Evolutionary conservation across 257 asterid genomes (phyloP), one percentile per base, ranked within the genome.

Genomic region (Nicotiana otophora): DNA sequence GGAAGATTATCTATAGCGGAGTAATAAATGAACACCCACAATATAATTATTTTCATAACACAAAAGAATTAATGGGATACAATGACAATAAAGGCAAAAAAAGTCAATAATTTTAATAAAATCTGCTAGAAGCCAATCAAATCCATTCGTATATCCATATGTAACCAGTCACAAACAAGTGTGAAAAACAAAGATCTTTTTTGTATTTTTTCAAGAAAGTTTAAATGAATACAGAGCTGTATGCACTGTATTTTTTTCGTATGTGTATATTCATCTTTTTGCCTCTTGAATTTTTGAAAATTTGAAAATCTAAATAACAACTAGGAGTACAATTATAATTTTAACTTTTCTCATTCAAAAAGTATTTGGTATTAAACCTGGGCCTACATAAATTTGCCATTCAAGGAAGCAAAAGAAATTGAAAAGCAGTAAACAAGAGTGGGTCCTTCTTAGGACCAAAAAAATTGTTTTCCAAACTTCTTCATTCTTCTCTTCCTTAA

Each of bases 401-500:
- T 19, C 4, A 5, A 58, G 63, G 26, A 36, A n/a, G 77, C 33
- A 39, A 69, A 68, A 5, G 77, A 36, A 69, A 69, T 39, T 39
- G 19, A n/a, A 39, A 39, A 7, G 48, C 33, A 69, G n/a, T 54
- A 54, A 54, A 54, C 60, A 15, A 14, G 8, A 72, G 79, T 46
- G 39, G 78, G 79, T 46, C 61, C 79, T 61, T 46, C 10, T 7
- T 16, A 20, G 15, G 15, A 70, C 60, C 39, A 46, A 39, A 69
- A 46, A 46, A 39, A 46, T 42, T 12, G 79, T 46, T 72, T 36
- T 46, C 78, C 61, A 72, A 39, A 72, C 34, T 10, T 42, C 10
- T 72, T 46, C 78, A 46, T 72, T 72, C 79, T 72, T 46, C 36
- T 72, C 61, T 46, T 72, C 79, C 79, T 72, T 72, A 72, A 42